Evolutionary conservation across 371 early-diverging fungal species (phyloP), one percentile per base, ranked within the genome.

Genomic region (Rhizopus sp.): DNA sequence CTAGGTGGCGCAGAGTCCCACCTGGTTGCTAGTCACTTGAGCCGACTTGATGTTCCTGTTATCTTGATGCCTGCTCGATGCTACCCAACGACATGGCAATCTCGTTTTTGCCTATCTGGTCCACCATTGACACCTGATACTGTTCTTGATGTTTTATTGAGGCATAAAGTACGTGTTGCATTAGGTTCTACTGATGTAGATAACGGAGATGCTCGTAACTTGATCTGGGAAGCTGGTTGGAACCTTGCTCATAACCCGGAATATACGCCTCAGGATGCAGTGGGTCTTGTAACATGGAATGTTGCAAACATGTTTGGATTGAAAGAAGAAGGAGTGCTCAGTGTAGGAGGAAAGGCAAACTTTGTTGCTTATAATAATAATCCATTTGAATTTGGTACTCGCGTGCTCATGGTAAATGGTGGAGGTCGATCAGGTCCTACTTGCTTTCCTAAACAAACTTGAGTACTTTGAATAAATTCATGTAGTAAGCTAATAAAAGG

Each of bases 221-320:
- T 93, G 62, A 78, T 87, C 15, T 91, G 88, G 85, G 91, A 88
- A 59, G 92, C 93, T 47, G 90, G 82, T 55, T 63, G 72, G 75
- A 62, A 78, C 70, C 53, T 70, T 42, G 51, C 77, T 13, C 72
- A 77, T 50, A 77, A 80, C 35, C n/a, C 34, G 5, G 41, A 66
- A 0, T 42, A 77, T 29, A 60, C 60, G 6, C 70, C 72, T 42
- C 78, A 73, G 46, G 83, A 88, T 31, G 87, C 90, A 31, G 80
- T 91, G 9, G 91, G 87, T 4, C 72, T 89, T 17, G 83, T 91
- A 8, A 86, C 89, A 53, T 91, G 90, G 91, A 86, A 85, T 57
- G 64, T 88, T 44, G 88, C 87, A 9, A 73, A 83, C n/a, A 84
- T 88, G 35, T 76, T 85, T 50, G 83, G 80, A 3, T 57, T 86